A percentile compares a stretch with the other conserved stretches of the same genome.
phyloP scores from a whole-genome alignment of 2,329 filamentous ascomycete species.

The Arthrinium phaeospermum region DNA sequence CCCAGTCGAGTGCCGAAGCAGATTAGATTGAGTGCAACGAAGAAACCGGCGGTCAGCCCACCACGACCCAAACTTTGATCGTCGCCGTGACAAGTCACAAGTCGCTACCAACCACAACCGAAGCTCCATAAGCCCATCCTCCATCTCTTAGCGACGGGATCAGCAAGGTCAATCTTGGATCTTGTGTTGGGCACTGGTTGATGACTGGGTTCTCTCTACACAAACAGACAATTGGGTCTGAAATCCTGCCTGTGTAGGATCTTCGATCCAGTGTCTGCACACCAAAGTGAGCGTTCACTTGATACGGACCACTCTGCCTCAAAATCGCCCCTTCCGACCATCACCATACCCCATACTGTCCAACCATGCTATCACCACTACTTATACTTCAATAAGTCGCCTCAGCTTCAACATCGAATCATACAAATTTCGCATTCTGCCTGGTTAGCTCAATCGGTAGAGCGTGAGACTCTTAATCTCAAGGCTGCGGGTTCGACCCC shows the following conservation, averaged over 20 bases:
- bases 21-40: neutral
- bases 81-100: neutral
- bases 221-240: neutral
- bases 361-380: no score
- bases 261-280: neutral
- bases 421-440: constrained; percentile 26
- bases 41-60: neutral
- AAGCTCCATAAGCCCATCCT: neutral
- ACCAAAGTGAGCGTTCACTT: neutral
- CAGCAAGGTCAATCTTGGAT: no score
- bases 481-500: constrained; percentile 45
- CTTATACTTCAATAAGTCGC: no score
- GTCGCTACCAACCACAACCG: neutral
- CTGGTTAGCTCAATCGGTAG: constrained; percentile 72
- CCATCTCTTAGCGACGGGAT: neutral
- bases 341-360: no score
- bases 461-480: constrained; percentile 70
- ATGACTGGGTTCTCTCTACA: neutral
- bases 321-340: no score
- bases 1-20: neutral
- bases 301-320: neutral
- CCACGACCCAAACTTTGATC: neutral
- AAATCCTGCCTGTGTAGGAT: neutral
- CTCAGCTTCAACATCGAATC: no score
- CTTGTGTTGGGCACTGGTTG: no score